A percentile compares a stretch with the other conserved stretches of the same genome.
These are phyloP conservation scores for Pseudocercospora pini-densiflorae DNA, from an alignment of 2,329 filamentous ascomycete species.

Conservation along the genomic window DNA sequence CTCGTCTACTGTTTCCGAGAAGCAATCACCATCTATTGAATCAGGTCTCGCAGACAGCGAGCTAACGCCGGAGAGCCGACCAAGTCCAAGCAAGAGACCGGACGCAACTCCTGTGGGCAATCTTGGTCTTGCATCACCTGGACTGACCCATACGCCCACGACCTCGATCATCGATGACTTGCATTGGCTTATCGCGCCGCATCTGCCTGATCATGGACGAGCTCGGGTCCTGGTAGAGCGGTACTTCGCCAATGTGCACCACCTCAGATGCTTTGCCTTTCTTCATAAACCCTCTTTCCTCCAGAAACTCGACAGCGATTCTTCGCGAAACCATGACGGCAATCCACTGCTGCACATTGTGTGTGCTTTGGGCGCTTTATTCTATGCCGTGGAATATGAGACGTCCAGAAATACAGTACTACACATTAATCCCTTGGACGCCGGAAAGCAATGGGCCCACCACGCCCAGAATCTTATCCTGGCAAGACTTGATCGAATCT, in stretches of 20 bases:
- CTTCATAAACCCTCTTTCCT: constrained; percentile 33
- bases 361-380: constrained; percentile 31
- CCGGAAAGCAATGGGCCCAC: constrained; percentile 32
- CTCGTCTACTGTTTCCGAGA: constrained; percentile 7
- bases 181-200: constrained; percentile 22
- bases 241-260: constrained; percentile 33
- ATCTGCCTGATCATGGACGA: constrained; percentile 28
- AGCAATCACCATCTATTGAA: constrained; percentile 16
- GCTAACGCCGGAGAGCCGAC: constrained; percentile 17
- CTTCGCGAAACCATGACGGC: constrained; percentile 27
- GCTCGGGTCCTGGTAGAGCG: constrained; percentile 29
- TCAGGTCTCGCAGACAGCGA: constrained; percentile 13
- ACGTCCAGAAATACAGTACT: constrained; percentile 15
- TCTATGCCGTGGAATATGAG: constrained; percentile 30
- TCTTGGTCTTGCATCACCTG: constrained; percentile 23
- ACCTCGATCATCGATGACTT: constrained; percentile 23
- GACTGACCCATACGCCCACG: constrained; percentile 7
- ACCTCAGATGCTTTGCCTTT: constrained; percentile 32
- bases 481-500: constrained; percentile 30
- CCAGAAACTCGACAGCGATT: constrained; percentile 30
- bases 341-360: constrained; percentile 31
- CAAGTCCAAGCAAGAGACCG: constrained; percentile 21
- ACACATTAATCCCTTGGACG: constrained; percentile 28
- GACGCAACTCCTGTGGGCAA: constrained; percentile 24
- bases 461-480: constrained; percentile 31